Evolutionary conservation across 352 stramenopile genomes (phyloP), one percentile per base, ranked within the genome.

Genomic region (Blastocystis sp.): DNA sequence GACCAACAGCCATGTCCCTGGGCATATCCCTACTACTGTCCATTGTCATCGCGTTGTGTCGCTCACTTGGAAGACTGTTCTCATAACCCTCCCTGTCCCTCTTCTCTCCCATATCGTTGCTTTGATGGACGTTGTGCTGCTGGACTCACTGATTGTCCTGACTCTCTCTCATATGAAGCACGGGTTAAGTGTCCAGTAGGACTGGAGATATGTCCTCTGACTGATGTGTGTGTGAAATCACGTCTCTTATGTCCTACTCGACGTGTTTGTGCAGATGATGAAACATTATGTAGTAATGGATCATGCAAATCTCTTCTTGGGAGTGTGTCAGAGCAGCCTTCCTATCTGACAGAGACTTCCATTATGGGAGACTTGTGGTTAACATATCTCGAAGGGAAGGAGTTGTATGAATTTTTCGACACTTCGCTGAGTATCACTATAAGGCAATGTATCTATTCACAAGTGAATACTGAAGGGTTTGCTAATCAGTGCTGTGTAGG

Each of bases 91-190:
- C 54, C 24, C 33, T 84, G 73, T 44, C 73, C 73, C 27, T 44
- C 73, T 1, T n/a, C 33, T 4, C 30, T 40, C 2, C 73, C 73
- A 0, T 69, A 68, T 48, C 73, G 73, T 27, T 84, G 73, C 30
- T 64, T 48, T 30, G 73, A 84, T 44, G 73, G 73, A 1, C 73
- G 73, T n/a, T 84, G 73, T 40, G 73, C 68, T 30, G 53, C 48
- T 37, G 24, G 15, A 13, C 22, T 69, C 17, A 64, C 53, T 5
- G 22, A 30, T 15, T 84, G 73, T 68, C 27, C 53, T 19, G 30
- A 68, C 9, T 1, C 13, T 11, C 30, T 56, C 15, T n/a, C 19
- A 13, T 62, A 66, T 7, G 22, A 58, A 37, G 22, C 27, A 0
- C 30, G 24, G 6, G 17, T 60, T 1, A 27, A 15, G 27, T 84